A percentile compares a stretch with the other conserved stretches of the same genome.
Evolutionary conservation across 2,329 filamentous ascomycete genomes (phyloP).

Genomic region (Trichoderma atrobrunneum): DNA sequence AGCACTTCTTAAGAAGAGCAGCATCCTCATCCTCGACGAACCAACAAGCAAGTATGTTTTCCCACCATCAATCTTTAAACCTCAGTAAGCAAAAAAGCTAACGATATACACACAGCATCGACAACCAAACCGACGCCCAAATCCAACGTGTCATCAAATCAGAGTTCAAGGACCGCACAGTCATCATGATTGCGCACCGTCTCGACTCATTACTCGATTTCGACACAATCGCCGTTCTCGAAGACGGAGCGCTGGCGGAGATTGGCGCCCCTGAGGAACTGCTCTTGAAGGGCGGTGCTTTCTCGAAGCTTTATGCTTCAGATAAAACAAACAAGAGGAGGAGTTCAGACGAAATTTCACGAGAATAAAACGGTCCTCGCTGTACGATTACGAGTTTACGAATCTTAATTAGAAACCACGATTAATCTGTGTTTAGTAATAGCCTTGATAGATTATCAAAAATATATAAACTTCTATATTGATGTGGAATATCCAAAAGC

Average conservation of each 20-base stretch:
- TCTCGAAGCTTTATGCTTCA: conserved; percentile 26
- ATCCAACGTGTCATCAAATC: conserved; percentile 32
- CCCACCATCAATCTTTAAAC: neutral
- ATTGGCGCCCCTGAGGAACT: conserved; percentile 29
- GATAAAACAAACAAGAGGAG: conserved; percentile 25
- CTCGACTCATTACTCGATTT: conserved; percentile 35
- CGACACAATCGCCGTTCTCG: conserved; percentile 34
- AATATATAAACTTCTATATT: neutral
- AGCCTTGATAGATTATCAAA: neutral
- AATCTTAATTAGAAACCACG: neutral
- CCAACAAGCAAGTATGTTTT: conserved; percentile 37
- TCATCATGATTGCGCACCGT: conserved; percentile 37
- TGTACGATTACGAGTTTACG: neutral
- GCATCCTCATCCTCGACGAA: conserved; percentile 37
- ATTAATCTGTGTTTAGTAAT: neutral
- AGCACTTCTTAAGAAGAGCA: conserved; percentile 30
- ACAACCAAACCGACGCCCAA: conserved; percentile 29
- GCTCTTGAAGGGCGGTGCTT: conserved; percentile 24
- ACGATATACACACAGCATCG: conserved; percentile 25
- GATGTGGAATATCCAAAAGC: neutral
- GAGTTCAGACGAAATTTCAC: neutral
- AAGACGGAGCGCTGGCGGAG: conserved; percentile 30
- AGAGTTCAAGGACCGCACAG: conserved; percentile 31
- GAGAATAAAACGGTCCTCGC: neutral
- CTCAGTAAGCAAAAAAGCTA: neutral